Percentiles rank a stretch among this genome's conserved stretches.
These are phyloP conservation scores for Anethum foeniculum DNA, from an alignment of 140 eudicot species.

Conservation along the genomic window DNA sequence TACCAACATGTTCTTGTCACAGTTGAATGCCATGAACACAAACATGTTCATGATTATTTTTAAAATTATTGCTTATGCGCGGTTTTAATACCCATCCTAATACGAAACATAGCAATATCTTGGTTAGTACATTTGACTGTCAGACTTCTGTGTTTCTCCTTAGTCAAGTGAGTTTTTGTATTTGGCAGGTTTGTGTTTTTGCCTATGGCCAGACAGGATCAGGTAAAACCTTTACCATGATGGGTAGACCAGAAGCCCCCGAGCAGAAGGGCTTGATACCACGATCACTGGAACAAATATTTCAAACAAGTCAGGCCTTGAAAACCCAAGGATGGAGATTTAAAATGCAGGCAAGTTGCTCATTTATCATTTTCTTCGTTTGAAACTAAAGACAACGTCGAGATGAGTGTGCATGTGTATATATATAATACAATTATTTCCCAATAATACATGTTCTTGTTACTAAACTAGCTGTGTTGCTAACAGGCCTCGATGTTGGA, in stretches of 20 bases:
- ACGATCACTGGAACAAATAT: constrained; percentile 78
- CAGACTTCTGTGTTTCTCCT: not conserved
- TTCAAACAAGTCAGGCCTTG: constrained; percentile 67
- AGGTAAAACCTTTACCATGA: constrained; percentile 92
- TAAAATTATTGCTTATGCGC: too few species aligned
- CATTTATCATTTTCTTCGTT: not conserved
- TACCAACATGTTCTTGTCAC: too few species aligned
- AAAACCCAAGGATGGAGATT: constrained; percentile 85
- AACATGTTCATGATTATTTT: too few species aligned
- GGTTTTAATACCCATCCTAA: too few species aligned
- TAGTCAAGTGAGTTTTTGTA: not conserved
- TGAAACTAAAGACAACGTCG: not conserved
- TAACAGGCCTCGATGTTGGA: constrained; percentile 91
- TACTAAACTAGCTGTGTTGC: not conserved
- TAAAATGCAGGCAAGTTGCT: constrained; percentile 64
- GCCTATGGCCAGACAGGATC: constrained; percentile 99
- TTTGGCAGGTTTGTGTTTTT: constrained; percentile 77
- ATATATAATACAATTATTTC: not conserved
- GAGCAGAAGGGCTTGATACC: constrained; percentile 86
- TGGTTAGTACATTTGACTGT: not conserved
- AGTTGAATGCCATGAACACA: too few species aligned
- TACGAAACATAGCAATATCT: not conserved
- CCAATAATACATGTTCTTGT: not conserved
- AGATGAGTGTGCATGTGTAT: not conserved
- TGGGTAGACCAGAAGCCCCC: constrained; percentile 80